These are phyloP conservation scores for Paecilomyces fulvus DNA, from an alignment of 2,329 filamentous ascomycete species.

Conservation along the genomic window DNA sequence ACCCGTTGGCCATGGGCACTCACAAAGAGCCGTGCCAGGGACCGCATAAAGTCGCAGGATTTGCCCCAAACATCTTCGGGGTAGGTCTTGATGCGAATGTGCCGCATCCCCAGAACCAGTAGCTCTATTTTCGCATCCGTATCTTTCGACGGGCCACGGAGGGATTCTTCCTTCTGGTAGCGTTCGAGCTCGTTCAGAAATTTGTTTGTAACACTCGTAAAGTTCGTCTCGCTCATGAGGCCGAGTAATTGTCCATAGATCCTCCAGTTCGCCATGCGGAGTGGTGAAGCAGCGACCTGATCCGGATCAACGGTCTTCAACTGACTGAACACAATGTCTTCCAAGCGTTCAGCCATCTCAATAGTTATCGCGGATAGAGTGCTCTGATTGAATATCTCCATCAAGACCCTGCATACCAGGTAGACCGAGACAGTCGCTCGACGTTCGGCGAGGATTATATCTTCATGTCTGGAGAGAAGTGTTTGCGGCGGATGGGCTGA, in stretches of 20 bases:
- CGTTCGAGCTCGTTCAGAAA: conserved; percentile 75
- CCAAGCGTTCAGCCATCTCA: conserved; percentile 89
- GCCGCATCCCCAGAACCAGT: conserved; percentile 83
- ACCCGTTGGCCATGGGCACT: conserved; percentile 79
- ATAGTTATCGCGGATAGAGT: conserved; percentile 70
- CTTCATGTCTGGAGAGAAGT: conserved; percentile 52
- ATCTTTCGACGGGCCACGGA: conserved; percentile 45
- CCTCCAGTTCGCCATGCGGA: conserved; percentile 91
- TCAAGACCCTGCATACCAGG: conserved; percentile 83
- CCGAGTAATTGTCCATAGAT: conserved; percentile 87
- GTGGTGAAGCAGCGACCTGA: conserved; percentile 57
- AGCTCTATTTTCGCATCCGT: conserved; percentile 74
- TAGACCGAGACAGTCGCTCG: conserved; percentile 93
- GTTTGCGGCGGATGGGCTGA: conserved; percentile 16
- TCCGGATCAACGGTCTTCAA: conserved; percentile 82
- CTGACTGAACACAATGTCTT: conserved; percentile 95
- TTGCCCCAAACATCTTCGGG: conserved; percentile 71
- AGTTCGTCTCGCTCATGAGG: conserved; percentile 93
- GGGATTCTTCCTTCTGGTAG: conserved; percentile 64
- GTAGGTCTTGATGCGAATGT: conserved; percentile 67
- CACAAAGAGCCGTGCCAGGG: conserved; percentile 72
- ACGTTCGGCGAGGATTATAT: conserved; percentile 71
- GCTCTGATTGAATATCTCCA: conserved; percentile 90
- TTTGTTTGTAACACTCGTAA: conserved; percentile 69
- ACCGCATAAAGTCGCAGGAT: conserved; percentile 80